These are phyloP conservation scores for Lactarius pseudohatsudake DNA, from an alignment of 768 basidiomycete genomes.

Conservation along the genomic window DNA sequence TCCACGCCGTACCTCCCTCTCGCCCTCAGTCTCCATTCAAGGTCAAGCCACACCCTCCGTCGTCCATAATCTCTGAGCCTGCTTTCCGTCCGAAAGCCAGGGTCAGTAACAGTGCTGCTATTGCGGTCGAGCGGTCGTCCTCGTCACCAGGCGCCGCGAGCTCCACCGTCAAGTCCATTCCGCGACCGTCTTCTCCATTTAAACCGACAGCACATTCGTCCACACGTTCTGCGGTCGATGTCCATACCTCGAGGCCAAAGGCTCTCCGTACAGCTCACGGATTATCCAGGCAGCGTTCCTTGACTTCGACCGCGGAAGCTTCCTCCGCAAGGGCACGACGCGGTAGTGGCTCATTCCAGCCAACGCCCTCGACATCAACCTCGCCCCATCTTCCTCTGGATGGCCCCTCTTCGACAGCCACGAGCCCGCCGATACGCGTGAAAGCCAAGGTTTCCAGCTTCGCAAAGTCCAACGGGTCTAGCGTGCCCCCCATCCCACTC, in stretches of 20 bases:
- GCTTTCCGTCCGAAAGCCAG: slow-evolving; percentile 55
- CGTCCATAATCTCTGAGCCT: slow-evolving; percentile 26
- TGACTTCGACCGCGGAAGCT: slow-evolving; percentile 32
- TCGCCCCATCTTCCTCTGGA: slow-evolving; percentile 27
- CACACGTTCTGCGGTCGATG: slow-evolving; percentile 30
- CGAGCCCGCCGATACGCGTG: slow-evolving; percentile 39
- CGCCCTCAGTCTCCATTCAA: slow-evolving; percentile 54
- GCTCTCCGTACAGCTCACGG: slow-evolving; percentile 27
- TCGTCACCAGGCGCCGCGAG: slow-evolving; percentile 32
- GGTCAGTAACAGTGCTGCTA: slow-evolving; percentile 52
- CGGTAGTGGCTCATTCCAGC: slow-evolving; percentile 34
- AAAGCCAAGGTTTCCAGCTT: slow-evolving; percentile 62
- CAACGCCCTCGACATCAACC: slow-evolving; percentile 27
- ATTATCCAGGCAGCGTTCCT: slow-evolving; percentile 35
- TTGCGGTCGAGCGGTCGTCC: slow-evolving; percentile 31
- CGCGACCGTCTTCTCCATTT: slow-evolving; percentile 28
- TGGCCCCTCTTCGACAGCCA: slow-evolving; percentile 27
- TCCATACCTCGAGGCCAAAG: slow-evolving; percentile 30
- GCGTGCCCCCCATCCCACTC: slow-evolving; percentile 16
- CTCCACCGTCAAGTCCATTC: slow-evolving; percentile 32
- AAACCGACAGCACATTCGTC: slow-evolving; percentile 18
- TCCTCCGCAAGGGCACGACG: slow-evolving; percentile 29
- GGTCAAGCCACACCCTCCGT: slow-evolving; percentile 34
- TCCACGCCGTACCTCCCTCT: slow-evolving; percentile 35
- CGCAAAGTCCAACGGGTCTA: slow-evolving; percentile 38